Evolutionary conservation across 139 green algal species (phyloP), one percentile per base, ranked within the genome.

Genomic region (Desmodesmus armatus): DNA sequence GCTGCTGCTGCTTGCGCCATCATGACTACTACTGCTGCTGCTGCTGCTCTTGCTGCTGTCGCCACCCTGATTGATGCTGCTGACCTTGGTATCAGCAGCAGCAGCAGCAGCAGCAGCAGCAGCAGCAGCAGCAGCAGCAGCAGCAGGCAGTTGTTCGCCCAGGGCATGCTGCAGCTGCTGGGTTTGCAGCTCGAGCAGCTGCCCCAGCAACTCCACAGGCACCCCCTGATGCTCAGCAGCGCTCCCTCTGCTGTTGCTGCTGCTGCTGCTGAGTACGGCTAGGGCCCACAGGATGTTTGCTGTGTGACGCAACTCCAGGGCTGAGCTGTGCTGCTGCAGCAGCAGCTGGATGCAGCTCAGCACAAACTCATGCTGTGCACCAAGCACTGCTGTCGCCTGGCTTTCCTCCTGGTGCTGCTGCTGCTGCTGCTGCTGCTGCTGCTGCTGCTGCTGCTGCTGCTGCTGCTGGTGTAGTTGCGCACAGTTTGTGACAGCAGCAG

Each of bases 271-370:
- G 41, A 31, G 21, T 0, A 40, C 39, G 27, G 41, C 4, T 60
- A 86, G 69, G 37, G 80, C 67, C 80, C 80, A 86, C 49, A 86
- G 80, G 25, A 80, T 25, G 44, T 79, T 86, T 11, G 80, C n/a
- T 19, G 47, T 7, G 35, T 86, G 80, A 5, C 80, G 80, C 23
- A 51, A 33, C 39, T 73, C 63, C 41, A 75, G 29, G 11, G 23
- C 37, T 13, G 5, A 4, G 0, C 7, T 35, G 9, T 77, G 79
- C 31, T 65, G 44, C 43, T 63, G 13, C 79, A 75, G 62, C 43
- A 85, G 79, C 41, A 53, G 62, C 79, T 53, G 40, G 7, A 65
- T 44, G 4, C 23, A 5, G 13, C 41, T 13, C 0, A 67, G 1
- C 44, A 85, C 58, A 13, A 13, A 11, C 23, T n/a, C 58, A 67